These are phyloP conservation scores for Mycosarcoma mackinlayi DNA, from an alignment of 1,284 basidiomycete genomes.

Conservation along the genomic window DNA sequence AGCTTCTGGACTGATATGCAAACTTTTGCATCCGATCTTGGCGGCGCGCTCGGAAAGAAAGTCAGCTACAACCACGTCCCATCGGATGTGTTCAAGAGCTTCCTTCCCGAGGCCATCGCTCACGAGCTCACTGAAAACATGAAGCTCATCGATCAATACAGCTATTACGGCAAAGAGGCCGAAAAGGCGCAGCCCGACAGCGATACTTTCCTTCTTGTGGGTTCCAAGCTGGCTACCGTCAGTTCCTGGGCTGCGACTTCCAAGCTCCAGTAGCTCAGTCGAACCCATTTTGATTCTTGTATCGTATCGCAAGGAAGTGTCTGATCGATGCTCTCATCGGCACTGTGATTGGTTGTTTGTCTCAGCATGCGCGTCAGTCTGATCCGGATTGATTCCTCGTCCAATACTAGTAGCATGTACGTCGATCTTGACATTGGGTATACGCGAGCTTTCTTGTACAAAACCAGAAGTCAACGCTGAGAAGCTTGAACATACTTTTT, in stretches of 20 bases:
- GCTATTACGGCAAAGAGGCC: conserved; percentile 38
- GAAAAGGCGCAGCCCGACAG: conserved; percentile 26
- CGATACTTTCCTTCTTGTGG: conserved; percentile 22
- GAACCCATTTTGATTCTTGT: neutral
- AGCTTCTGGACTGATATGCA: conserved; percentile 34
- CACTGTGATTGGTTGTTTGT: too few species aligned
- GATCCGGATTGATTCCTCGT: too few species aligned
- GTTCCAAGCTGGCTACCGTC: conserved; percentile 20
- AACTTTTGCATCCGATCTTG: conserved; percentile 17
- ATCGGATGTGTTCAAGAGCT: conserved; percentile 30
- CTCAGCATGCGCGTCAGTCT: too few species aligned
- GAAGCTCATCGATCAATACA: conserved; percentile 41
- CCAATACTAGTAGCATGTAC: too few species aligned
- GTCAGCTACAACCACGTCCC: conserved; percentile 28
- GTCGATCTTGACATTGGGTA: too few species aligned
- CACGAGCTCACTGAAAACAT: conserved; percentile 43
- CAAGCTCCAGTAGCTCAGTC: conserved; percentile 11
- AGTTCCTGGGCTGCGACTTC: conserved; percentile 10
- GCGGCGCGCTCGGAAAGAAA: conserved; percentile 14
- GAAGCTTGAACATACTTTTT: too few species aligned
- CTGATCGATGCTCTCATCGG: too few species aligned
- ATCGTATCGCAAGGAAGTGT: neutral
- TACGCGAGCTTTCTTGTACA: too few species aligned
- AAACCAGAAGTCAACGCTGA: too few species aligned
- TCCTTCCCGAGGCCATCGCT: conserved; percentile 30